A percentile compares a stretch with the other conserved stretches of the same genome.
Evolutionary conservation across 805 yeast genomes (phyloP).

Genomic region (Candida nanaspora): DNA sequence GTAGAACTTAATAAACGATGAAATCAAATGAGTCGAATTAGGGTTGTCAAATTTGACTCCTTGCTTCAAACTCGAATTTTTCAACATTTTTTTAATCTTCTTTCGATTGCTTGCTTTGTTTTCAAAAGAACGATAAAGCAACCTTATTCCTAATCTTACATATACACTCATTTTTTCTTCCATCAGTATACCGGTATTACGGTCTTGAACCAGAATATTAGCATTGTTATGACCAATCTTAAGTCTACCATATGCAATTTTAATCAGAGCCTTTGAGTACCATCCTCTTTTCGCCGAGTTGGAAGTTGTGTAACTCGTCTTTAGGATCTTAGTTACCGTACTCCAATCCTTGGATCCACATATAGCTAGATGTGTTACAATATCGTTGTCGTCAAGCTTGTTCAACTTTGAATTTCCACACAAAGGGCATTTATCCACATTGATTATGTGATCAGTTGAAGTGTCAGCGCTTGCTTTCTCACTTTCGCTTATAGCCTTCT

Average conservation of each 20-base stretch:
- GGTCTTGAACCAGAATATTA: conserved; percentile 87
- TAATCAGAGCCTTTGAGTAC: conserved; percentile 78
- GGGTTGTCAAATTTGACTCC: conserved; percentile 79
- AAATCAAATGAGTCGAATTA: conserved; percentile 57
- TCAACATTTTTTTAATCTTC: conserved; percentile 43
- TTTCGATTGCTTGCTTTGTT: conserved; percentile 46
- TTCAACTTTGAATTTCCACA: conserved; percentile 56
- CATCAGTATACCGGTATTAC: conserved; percentile 78
- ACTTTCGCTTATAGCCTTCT: conserved; percentile 13
- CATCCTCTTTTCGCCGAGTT: conserved; percentile 81
- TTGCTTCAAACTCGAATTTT: conserved; percentile 66
- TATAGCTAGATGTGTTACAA: conserved; percentile 80
- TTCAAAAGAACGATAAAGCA: conserved; percentile 69
- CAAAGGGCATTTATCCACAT: conserved; percentile 69
- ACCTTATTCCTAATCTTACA: conserved; percentile 79
- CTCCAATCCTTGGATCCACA: conserved; percentile 79
- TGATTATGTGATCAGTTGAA: conserved; percentile 50
- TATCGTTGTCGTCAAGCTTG: conserved; percentile 52
- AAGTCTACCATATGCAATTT: conserved; percentile 83
- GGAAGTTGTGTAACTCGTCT: conserved; percentile 68
- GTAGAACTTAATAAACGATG: conserved; percentile 76
- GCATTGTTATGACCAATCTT: conserved; percentile 86
- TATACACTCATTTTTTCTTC: conserved; percentile 91
- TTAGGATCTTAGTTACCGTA: conserved; percentile 53
- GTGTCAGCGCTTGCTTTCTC: too few species aligned